A percentile compares a stretch with the other conserved stretches of the same genome.
Evolutionary conservation across 2,329 filamentous ascomycete genomes (phyloP).

Genomic region (Monosporascus sp.): DNA sequence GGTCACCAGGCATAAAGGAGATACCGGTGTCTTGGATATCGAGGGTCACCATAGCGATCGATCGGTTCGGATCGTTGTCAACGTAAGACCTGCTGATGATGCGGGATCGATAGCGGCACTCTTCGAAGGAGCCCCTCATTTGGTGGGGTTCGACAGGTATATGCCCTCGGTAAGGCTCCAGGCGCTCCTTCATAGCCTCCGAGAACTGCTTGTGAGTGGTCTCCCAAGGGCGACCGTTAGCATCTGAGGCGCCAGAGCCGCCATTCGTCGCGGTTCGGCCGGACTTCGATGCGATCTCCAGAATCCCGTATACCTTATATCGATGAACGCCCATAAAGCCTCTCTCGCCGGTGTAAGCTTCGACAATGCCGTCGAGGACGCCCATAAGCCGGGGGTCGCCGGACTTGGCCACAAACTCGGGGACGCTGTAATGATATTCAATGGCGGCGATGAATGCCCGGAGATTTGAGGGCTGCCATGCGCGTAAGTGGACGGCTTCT

Average conservation of each 20-base stretch:
- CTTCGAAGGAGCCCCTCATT: slow-evolving; percentile 51
- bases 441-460: slow-evolving; percentile 51
- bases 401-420: slow-evolving; percentile 47
- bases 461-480: slow-evolving; percentile 50
- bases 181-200: slow-evolving; percentile 49
- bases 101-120: slow-evolving; percentile 45
- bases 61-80: slow-evolving; percentile 40
- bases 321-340: slow-evolving; percentile 53
- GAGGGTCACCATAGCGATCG: slow-evolving; percentile 44
- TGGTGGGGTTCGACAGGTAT: slow-evolving; percentile 45
- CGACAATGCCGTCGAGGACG: slow-evolving; percentile 49
- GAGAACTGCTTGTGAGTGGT: slow-evolving; percentile 47
- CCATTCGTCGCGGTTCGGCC: slow-evolving; percentile 50
- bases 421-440: slow-evolving; percentile 49
- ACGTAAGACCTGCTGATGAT: slow-evolving; percentile 41
- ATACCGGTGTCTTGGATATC: slow-evolving; percentile 50
- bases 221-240: slow-evolving; percentile 40
- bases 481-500: slow-evolving; percentile 47
- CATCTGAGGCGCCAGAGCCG: slow-evolving; percentile 38
- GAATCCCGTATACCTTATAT: slow-evolving; percentile 54
- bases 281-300: slow-evolving; percentile 49
- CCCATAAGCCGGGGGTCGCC: slow-evolving; percentile 46
- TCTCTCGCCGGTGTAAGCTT: slow-evolving; percentile 50
- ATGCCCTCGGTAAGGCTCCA: slow-evolving; percentile 44
- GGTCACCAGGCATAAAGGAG: slow-evolving; percentile 48